Conservation (phyloP, 1,284 basidiomycete genomes). For the Papiliotrema flavescens region DNA sequence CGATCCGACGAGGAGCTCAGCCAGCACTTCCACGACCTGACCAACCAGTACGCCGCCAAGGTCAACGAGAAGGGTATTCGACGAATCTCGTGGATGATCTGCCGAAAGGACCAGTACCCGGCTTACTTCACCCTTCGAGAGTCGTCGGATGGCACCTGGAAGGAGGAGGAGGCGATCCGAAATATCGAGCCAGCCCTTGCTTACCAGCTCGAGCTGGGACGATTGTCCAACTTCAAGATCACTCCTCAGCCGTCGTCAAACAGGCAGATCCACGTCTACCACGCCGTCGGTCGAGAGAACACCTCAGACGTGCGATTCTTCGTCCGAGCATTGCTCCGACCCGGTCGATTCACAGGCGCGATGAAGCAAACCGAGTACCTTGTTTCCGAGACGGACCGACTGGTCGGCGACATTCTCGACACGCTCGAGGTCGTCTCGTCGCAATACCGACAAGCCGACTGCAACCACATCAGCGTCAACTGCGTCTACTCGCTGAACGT, state of each 20-base stretch:
- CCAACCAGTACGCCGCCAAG: constrained; percentile 66
- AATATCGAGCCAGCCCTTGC: constrained; percentile 98
- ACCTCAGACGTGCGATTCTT: constrained; percentile 97
- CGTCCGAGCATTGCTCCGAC: constrained; percentile 91
- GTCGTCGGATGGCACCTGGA: constrained; percentile 68
- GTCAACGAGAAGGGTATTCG: constrained; percentile 77
- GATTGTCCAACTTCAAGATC: constrained; percentile 95
- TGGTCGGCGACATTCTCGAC: constrained; percentile 91
- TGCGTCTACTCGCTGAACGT: constrained; percentile 96
- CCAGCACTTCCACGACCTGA: constrained; percentile 66
- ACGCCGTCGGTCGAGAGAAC: constrained; percentile 91
- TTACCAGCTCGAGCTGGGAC: constrained; percentile 95
- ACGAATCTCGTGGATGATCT: constrained; percentile 87
- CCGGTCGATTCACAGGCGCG: constrained; percentile 83
- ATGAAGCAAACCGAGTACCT: constrained; percentile 96
- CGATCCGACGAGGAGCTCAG: constrained; percentile 76
- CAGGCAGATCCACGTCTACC: constrained; percentile 95
- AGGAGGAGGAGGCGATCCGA: constrained; percentile 92
- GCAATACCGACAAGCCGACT: constrained; percentile 82
- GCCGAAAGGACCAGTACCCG: constrained; percentile 86
- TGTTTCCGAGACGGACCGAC: constrained; percentile 94
- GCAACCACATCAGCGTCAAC: constrained; percentile 97
- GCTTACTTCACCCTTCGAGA: constrained; percentile 87
- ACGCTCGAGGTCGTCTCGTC: constrained; percentile 88
- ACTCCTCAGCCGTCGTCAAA: constrained; percentile 89